Evolutionary conservation across 2,329 filamentous ascomycete genomes (phyloP), one percentile per base, ranked within the genome.

Genomic region (Cephalotrichum gorgonifer): DNA sequence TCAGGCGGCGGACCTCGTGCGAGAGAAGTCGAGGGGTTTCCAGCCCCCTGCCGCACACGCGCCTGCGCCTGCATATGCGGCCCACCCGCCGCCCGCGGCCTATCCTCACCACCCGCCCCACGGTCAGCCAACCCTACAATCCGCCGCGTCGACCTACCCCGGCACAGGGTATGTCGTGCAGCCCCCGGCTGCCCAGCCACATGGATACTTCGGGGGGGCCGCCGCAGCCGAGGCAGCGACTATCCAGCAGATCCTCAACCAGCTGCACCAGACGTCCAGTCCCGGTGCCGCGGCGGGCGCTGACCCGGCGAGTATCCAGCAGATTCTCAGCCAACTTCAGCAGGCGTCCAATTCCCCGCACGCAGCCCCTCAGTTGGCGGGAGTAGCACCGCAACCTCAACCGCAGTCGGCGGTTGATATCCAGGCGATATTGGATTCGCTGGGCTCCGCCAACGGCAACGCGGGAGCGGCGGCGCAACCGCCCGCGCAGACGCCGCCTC

Each of bases 111-210:
- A 47, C 25, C 42, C 20, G 3, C 22, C 22, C 14, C 42, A 44
- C 42, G 42, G 22, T 4, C 42, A 85, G 31, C 79, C 84, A 5
- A 82, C 95, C n/a, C 79, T 96, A 47, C 83, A 88, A 55, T 78
- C 86, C 47, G 88, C 22, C 35, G 26, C 56, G 20, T 54, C 58
- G 31, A 57, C 52, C 52, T 64, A 66, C 47, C 54, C 56, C 15
- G 62, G 66, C 55, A 51, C 55, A 9, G 64, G 64, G 43, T 53
- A 57, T 8, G 52, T 52, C 14, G 44, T 47, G 15, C 48, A 53
- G 42, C 52, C 47, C 33, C 39, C 22, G 58, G 56, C 30, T 64
- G 63, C 39, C 48, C 54, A 44, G 25, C n/a, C 60, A 59, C 48
- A 51, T 58, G n/a, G 22, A 56, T 57, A 38, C 55, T 60, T 14